phyloP scores from a whole-genome alignment of 75 land plant species.

The Pinus albicaulis region DNA sequence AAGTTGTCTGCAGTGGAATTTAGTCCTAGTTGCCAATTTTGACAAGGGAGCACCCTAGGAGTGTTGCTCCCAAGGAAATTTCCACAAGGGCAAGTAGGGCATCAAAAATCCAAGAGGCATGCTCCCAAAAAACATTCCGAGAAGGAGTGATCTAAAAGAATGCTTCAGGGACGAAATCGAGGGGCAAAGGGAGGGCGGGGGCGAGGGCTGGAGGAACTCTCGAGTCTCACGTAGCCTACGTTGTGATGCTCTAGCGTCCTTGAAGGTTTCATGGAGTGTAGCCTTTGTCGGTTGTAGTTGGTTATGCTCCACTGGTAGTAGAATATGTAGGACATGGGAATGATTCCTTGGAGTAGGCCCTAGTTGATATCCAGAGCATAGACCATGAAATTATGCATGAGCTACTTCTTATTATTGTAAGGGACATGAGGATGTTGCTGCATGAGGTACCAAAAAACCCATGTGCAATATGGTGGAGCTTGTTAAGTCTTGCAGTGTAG shows the following conservation, averaged over 20 bases:
- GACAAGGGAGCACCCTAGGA: too few relatives aligned
- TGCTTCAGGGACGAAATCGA: too few relatives aligned
- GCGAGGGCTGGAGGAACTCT: too few relatives aligned
- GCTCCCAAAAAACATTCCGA: too few relatives aligned
- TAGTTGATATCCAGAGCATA: slow-evolving; percentile 6
- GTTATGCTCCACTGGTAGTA: slow-evolving; percentile 78
- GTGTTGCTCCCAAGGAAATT: too few relatives aligned
- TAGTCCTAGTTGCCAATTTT: too few relatives aligned
- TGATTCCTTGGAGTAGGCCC: slow-evolving; percentile 23
- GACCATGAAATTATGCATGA: slow-evolving; percentile 22
- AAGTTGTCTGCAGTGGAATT: too few relatives aligned
- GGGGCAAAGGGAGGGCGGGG: too few relatives aligned
- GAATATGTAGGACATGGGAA: slow-evolving; percentile 74
- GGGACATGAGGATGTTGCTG: slow-evolving; percentile 59
- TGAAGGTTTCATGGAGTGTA: slow-evolving; percentile 56
- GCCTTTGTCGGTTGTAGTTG: slow-evolving; percentile 66
- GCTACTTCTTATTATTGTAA: slow-evolving; percentile 65
- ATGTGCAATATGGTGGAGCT: slow-evolving; percentile 70
- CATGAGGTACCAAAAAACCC: slow-evolving; percentile 85
- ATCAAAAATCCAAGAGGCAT: too few relatives aligned
- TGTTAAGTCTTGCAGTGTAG: slow-evolving; percentile 48
- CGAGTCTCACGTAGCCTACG: too few relatives aligned
- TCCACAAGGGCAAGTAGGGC: too few relatives aligned
- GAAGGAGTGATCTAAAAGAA: too few relatives aligned
- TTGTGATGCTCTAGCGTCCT: slow-evolving; percentile 14